Base-by-base conservation (phyloP, 2,329 filamentous ascomycete genomes). In the Aspergillaceae sp. region DNA sequence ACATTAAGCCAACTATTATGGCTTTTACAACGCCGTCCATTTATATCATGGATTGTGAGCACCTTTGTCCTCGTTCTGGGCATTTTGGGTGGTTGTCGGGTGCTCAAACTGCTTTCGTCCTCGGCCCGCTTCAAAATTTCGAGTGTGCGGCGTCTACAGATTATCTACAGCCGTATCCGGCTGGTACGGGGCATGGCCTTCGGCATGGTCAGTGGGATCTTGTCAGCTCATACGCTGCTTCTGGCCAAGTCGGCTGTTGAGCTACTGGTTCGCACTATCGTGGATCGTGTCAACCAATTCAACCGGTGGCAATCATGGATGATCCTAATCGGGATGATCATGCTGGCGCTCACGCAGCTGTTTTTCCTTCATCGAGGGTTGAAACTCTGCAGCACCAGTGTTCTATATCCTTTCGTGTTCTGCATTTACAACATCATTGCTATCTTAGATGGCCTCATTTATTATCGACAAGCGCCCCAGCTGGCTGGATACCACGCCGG, bases 391-490 rank as follows among this genome's bases (percentile, higher is more conserved):
- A 96, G 90, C 45, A 97, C 92, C 26, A 95, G 88, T 59, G 85
- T 97, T 51, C 76, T 98, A 55, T 98, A 98, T 67, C 92, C 92
- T 4, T 83, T 97, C 57, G 90, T 97, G 35, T 98, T 98, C 69
- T 98, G 92, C 75, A 82, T 97, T 53, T 98, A 97, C 76, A 98
- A 98, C 74, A 95, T 98, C 60, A 90, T 97, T 61, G 92, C 92
- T 54, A 98, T 98, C 56, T 74, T 97, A 56, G 92, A 98, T 68
- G 92, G 92, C 30, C 76, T 98, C 56, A 95, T 98, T 58, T 98
- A 97, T 69, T 98, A 97, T 71, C 79, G 85, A 57, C 92, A 98
- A 68, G 86, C 84, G 44, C 84, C 88, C 53, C 77, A 86, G 46
- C 80, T 98, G 51, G 82, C 83, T 10, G 75, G 81, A 0, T 69